Percentiles rank a stretch among this genome's conserved stretches.
Conservation (phyloP, 371 early-diverging fungal genomes). For the Encephalitozoon intestinalis region DNA sequence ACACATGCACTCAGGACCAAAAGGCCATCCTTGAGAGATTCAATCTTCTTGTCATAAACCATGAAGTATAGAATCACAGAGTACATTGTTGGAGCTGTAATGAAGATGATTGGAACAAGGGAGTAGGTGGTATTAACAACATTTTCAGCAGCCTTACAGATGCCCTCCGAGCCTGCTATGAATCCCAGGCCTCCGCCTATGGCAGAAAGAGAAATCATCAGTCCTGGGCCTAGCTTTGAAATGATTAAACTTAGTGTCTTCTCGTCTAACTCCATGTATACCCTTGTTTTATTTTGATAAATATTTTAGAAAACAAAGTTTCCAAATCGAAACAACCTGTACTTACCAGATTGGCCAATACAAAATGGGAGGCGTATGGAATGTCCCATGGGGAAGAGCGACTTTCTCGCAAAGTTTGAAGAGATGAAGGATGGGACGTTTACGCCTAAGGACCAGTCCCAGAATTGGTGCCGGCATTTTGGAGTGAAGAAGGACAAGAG, state of each 20-base stretch:
- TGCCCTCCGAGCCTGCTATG: constrained; percentile 48
- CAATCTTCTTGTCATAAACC: constrained; percentile 16
- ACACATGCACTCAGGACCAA: constrained; percentile 46
- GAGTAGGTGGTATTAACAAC: constrained; percentile 48
- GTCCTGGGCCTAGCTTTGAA: constrained; percentile 13
- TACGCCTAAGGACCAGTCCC: background rate
- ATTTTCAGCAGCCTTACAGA: constrained; percentile 56
- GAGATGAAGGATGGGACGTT: background rate
- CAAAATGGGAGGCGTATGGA: background rate
- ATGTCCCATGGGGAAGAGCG: background rate
- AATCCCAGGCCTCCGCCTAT: constrained; percentile 57
- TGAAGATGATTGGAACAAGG: constrained; percentile 58
- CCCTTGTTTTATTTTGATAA: constrained; percentile 25
- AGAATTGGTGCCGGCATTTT: constrained; percentile 8
- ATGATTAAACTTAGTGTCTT: constrained; percentile 6
- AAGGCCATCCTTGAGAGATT: constrained; percentile 29
- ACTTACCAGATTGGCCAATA: background rate
- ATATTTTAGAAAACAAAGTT: constrained; percentile 16
- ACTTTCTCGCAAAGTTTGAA: background rate
- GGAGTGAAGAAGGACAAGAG: background rate
- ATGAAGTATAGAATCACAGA: constrained; percentile 54
- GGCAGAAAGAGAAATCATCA: constrained; percentile 51
- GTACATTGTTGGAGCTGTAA: constrained; percentile 56
- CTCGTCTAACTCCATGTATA: constrained; percentile 8
- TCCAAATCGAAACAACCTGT: background rate